phyloP scores from a whole-genome alignment of 148 eudicot genomes.

The Rhododendron griersonianum region DNA sequence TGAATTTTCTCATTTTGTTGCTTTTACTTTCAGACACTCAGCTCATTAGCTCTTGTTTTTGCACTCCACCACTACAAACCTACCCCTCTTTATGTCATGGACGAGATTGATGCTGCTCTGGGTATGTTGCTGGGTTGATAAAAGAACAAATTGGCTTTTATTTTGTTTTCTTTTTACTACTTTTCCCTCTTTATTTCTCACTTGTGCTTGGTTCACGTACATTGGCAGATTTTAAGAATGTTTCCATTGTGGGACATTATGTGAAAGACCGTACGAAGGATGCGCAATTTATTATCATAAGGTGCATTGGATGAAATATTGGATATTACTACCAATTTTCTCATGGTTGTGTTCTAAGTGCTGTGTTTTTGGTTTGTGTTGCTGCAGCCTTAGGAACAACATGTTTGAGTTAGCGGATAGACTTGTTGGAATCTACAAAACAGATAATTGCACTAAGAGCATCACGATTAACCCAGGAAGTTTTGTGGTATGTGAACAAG shows the following conservation, averaged over 20 bases:
- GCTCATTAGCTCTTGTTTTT: conserved; percentile 93
- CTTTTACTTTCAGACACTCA: conserved; percentile 62
- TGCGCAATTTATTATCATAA: conserved; percentile 94
- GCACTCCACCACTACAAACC: conserved; percentile 99
- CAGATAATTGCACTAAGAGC: conserved; percentile 96
- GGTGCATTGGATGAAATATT: conserved; percentile 33
- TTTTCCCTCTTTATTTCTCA: background rate
- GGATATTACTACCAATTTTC: background rate
- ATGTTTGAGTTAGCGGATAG: conserved; percentile 98
- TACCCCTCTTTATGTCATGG: conserved; percentile 97
- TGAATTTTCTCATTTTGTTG: background rate
- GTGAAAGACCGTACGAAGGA: conserved; percentile 95
- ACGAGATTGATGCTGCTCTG: conserved; percentile 96
- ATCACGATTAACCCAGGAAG: conserved; percentile 89
- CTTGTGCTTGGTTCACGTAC: background rate
- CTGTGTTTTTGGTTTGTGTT: background rate
- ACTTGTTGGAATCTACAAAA: conserved; percentile 96
- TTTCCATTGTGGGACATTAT: conserved; percentile 95
- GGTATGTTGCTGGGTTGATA: conserved; percentile 37
- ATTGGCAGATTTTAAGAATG: conserved; percentile 85
- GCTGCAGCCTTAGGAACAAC: conserved; percentile 91
- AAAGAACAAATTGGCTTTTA: background rate
- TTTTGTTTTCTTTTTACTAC: background rate
- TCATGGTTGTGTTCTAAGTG: background rate
- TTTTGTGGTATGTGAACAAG: conserved; percentile 66